Evolutionary conservation across 345 rosid species (phyloP).

Genomic region (Firmiana major): DNA sequence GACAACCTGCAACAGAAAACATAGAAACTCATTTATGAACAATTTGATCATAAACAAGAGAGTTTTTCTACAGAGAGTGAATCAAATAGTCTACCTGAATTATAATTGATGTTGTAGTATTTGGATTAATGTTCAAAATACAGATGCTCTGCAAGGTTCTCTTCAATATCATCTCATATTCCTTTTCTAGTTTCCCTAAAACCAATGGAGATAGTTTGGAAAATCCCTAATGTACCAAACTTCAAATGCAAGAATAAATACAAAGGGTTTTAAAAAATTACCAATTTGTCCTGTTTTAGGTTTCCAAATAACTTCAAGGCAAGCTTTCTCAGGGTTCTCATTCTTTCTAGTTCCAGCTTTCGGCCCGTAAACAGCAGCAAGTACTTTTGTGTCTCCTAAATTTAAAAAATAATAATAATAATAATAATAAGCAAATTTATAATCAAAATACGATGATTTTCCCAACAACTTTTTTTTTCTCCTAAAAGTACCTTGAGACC

Average conservation of each 20-base stretch:
- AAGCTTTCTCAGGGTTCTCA: constrained; percentile 85
- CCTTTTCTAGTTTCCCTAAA: constrained; percentile 71
- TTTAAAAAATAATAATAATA: too few species aligned
- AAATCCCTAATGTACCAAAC: neutral
- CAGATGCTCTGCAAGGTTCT: constrained; percentile 84
- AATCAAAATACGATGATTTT: neutral
- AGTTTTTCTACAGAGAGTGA: neutral
- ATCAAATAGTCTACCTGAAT: constrained; percentile 47
- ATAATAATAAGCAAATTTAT: neutral
- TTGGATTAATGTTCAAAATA: constrained; percentile 71
- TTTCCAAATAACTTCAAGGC: constrained; percentile 90
- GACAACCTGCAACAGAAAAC: constrained; percentile 51
- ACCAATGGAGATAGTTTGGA: constrained; percentile 12
- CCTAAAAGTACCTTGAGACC: constrained; percentile 68
- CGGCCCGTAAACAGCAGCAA: constrained; percentile 93
- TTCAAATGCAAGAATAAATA: neutral
- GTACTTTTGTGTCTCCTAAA: constrained; percentile 78
- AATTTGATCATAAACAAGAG: neutral
- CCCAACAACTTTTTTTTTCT: neutral
- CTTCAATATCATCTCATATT: constrained; percentile 78
- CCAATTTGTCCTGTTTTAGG: constrained; percentile 91
- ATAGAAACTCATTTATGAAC: neutral
- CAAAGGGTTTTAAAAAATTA: constrained; percentile 9
- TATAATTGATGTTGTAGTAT: constrained; percentile 81
- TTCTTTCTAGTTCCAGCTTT: constrained; percentile 87